These are phyloP conservation scores for Ceratobasidium sp. DNA, from an alignment of 1,284 basidiomycete genomes.

Conservation along the genomic window DNA sequence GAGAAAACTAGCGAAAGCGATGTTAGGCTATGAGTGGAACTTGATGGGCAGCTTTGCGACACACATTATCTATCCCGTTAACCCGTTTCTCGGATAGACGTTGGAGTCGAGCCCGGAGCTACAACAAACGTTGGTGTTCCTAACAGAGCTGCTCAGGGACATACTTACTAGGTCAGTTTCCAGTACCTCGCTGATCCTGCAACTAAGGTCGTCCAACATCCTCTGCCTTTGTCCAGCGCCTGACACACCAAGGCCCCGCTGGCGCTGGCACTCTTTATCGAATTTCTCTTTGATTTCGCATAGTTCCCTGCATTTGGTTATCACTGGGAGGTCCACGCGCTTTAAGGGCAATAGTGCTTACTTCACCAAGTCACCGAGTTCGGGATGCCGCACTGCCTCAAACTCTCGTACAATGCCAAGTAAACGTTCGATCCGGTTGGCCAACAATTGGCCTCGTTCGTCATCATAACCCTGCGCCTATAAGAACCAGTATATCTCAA, in stretches of 20 bases:
- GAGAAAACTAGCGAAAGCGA: background rate
- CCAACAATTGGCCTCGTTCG: background rate
- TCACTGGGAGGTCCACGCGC: background rate
- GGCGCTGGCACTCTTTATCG: background rate
- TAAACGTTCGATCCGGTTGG: background rate
- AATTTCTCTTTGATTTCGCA: background rate
- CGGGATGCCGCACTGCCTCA: background rate
- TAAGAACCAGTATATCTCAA: background rate
- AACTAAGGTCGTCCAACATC: background rate
- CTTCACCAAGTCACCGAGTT: background rate
- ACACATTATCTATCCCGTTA: background rate
- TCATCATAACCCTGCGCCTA: background rate
- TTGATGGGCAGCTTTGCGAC: background rate
- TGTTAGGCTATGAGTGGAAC: background rate
- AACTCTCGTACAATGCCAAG: background rate
- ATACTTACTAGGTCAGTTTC: background rate
- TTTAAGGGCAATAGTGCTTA: background rate
- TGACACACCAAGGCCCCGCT: too few relatives aligned
- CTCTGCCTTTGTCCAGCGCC: background rate
- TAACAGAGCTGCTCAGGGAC: background rate
- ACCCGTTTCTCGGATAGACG: background rate
- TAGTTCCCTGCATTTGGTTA: background rate
- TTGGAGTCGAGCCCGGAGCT: background rate
- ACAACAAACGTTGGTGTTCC: background rate
- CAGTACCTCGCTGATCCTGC: background rate